Conservation (phyloP, 2,329 filamentous ascomycete genomes). For the Epichloe brachyelytri region DNA sequence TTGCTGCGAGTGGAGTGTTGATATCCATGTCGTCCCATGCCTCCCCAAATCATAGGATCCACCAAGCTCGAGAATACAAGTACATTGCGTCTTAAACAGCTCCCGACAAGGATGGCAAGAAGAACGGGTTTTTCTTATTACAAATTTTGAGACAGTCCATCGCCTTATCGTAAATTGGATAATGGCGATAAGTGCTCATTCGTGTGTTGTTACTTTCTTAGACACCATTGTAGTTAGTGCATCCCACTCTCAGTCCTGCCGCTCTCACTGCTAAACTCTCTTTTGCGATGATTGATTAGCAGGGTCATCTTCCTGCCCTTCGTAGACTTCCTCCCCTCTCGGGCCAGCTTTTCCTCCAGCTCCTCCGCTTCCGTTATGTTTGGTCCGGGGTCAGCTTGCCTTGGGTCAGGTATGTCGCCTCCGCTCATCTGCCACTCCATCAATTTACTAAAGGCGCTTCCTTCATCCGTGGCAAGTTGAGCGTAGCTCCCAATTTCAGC, state of each 20-base stretch:
- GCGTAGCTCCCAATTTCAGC: constrained; percentile 81
- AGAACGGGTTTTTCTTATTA: no score
- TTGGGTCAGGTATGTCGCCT: constrained; percentile 45
- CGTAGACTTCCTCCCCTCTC: constrained; percentile 12
- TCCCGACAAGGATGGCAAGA: no score
- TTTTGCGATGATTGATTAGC: not conserved
- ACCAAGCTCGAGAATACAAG: no score
- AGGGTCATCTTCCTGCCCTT: not conserved
- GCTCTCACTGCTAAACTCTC: not conserved
- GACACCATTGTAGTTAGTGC: no score
- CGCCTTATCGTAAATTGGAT: no score
- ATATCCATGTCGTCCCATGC: no score
- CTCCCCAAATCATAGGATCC: no score
- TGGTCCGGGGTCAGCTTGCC: constrained; percentile 18
- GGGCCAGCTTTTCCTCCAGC: constrained; percentile 31
- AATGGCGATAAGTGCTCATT: no score
- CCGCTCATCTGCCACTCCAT: constrained; percentile 99
- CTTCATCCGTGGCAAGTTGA: constrained; percentile 56
- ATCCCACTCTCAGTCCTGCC: not conserved
- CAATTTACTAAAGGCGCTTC: constrained; percentile 81
- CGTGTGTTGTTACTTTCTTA: no score
- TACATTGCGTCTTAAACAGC: no score
- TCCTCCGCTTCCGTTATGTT: constrained; percentile 39
- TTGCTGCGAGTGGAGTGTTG: no score
- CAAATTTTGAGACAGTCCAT: no score